phyloP scores from a whole-genome alignment of 139 green algal genomes.

The Mychonastes homosphaera region DNA sequence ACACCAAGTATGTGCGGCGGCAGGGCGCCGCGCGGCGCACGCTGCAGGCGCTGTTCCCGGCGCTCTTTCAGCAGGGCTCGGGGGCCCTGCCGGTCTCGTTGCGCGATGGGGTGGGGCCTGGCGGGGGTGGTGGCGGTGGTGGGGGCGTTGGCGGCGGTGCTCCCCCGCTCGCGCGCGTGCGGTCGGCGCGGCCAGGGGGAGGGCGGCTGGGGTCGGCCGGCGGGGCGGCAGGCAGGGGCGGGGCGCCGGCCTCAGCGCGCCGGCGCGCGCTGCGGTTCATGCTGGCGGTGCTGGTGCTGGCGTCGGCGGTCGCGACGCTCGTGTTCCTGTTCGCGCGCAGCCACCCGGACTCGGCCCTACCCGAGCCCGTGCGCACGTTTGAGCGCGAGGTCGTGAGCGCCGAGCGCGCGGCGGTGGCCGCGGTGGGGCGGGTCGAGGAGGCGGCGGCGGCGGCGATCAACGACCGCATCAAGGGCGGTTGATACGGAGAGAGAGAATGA shows the following conservation, averaged over 20 bases:
- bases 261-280: slow-evolving; percentile 30
- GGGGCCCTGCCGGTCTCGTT: slow-evolving; percentile 3
- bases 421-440: too few species aligned
- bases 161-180: background rate
- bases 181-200: slow-evolving; percentile 3
- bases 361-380: too few species aligned
- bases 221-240: slow-evolving; percentile 16
- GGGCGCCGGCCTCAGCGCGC: slow-evolving; percentile 14
- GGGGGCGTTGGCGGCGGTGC: background rate
- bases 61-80: slow-evolving; percentile 48
- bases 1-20: slow-evolving; percentile 49
- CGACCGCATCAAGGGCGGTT: too few species aligned
- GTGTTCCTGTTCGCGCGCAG: slow-evolving; percentile 37
- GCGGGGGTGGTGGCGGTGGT: background rate
- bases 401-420: too few species aligned
- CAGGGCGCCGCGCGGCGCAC: slow-evolving; percentile 34
- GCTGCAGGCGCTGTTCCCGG: slow-evolving; percentile 52
- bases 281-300: slow-evolving; percentile 31
- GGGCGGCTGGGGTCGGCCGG: slow-evolving; percentile 5
- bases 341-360: too few species aligned
- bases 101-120: background rate
- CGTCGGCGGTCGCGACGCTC: slow-evolving; percentile 33
- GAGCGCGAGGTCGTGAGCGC: too few species aligned
- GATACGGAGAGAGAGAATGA: too few species aligned
- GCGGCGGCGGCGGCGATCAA: too few species aligned